Base-by-base conservation (phyloP, 192 early-diverging fungal species). In the Helicostylum pulchrum region DNA sequence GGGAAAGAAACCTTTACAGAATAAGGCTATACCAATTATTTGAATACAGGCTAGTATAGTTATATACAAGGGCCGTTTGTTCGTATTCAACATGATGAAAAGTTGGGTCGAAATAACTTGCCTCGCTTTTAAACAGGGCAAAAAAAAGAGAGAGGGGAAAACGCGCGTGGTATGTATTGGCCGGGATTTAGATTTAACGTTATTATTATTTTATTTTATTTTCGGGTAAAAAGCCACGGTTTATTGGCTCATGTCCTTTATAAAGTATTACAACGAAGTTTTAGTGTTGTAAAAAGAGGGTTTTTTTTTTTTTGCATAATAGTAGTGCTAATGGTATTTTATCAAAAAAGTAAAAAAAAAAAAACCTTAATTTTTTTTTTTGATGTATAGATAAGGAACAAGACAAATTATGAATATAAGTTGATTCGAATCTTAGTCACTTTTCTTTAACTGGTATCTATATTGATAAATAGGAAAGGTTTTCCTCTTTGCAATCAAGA, bases 1-100 rank as follows among this genome's bases (percentile, higher is more conserved):
- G 8, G 90, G 90, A 57, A 92, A 92, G 61, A 92, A 90, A 3
- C 88, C 90, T 63, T 84, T 86, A 59, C 78, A 75, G 64, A 92
- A 92, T 43, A 86, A 68, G 15, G 72, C 75, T 34, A 92, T 61
- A 2, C 88, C 88, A 7, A 80, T 65, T 11, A 89, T 64, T 72
- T 92, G 87, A 10, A 87, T 31, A 43, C 64, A 52, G 9, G 63
- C 63, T 11, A 76, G 45, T 36, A 44, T 7, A 53, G 51, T n/a
- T 11, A 53, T 26, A 52, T 21, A n/a, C 10, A 64, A n/a, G 19
- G 51, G 23, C 36, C 52, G n/a, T 59, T 19, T 59, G 42, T 44
- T 44, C 8, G 10, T 55, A 39, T 32, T 20, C 30, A n/a, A 34
- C 30, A 55, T 19, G 30, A 55, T 17, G 17, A 32, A n/a, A 17